Conservation (phyloP, 192 early-diverging fungal genomes). For the Coemansia sp. region DNA sequence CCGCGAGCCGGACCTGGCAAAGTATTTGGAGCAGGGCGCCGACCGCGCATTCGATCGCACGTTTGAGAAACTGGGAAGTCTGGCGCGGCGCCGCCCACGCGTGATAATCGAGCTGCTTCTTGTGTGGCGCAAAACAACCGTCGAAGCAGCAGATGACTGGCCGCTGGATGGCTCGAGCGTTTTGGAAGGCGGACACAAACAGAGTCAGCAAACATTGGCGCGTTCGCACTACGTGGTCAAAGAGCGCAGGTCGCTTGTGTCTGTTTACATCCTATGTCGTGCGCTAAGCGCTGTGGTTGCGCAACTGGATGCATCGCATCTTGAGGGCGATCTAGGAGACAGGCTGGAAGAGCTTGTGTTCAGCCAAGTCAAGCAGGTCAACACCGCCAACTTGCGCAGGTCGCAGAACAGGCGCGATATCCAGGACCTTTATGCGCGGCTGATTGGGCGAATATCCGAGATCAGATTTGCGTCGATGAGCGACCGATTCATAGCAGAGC, state of each 20-base stretch:
- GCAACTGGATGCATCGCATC: slow-evolving; percentile 66
- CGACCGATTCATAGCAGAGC: slow-evolving; percentile 89
- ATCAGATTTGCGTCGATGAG: slow-evolving; percentile 92
- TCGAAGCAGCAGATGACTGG: slow-evolving; percentile 46
- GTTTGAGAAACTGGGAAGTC: slow-evolving; percentile 72
- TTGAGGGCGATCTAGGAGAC: slow-evolving; percentile 82
- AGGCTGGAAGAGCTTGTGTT: slow-evolving; percentile 95
- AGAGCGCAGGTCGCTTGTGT: slow-evolving; percentile 61
- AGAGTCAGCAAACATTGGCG: slow-evolving; percentile 18
- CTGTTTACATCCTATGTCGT: slow-evolving; percentile 87
- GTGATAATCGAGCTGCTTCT: slow-evolving; percentile 81
- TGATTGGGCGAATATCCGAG: slow-evolving; percentile 90
- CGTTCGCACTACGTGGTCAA: slow-evolving; percentile 46
- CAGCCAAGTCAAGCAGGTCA: slow-evolving; percentile 80
- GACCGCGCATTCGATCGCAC: slow-evolving; percentile 85
- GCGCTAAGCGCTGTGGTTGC: slow-evolving; percentile 84
- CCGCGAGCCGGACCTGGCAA: slow-evolving; percentile 64
- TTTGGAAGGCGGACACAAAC: slow-evolving; percentile 20
- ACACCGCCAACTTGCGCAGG: slow-evolving; percentile 73
- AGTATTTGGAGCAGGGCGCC: slow-evolving; percentile 62
- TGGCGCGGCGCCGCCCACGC: slow-evolving; percentile 83
- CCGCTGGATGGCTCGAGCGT: slow-evolving; percentile 29
- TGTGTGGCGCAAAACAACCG: slow-evolving; percentile 75
- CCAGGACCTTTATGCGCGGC: slow-evolving; percentile 86
- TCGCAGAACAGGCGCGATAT: slow-evolving; percentile 84